Evolutionary conservation across 306 rosid species (phyloP), one percentile per base, ranked within the genome.

Genomic region (Gynostemma pentaphyllum): DNA sequence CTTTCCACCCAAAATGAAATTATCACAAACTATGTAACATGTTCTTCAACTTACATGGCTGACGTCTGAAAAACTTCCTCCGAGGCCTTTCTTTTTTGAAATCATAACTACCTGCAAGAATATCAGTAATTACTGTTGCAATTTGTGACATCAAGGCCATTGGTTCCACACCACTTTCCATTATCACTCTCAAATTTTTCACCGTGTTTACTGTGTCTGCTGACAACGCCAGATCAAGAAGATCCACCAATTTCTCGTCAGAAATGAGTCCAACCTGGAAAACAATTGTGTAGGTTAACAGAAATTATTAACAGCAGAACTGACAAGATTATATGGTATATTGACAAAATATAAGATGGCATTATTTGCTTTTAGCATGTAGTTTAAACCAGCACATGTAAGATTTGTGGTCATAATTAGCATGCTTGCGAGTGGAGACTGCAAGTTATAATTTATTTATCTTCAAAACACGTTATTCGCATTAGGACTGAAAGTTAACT

Each of bases 161-260:
- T 56, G 97, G 96, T 67, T 87, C 96, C 36, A 90, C 97, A 52
- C 96, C 96, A 52, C 84, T 76, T 77, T 90, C 96, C 88, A 87
- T 87, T 68, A 90, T 83, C 66, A 77, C 80, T 78, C 99, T 79
- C 83, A 85, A 68, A 70, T 81, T 85, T 83, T 87, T 87, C 69
- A 87, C 95, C 0, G 95, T 85, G 74, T 90, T 87, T 16, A 85
- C 94, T 26, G 95, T 81, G 84, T 87, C 96, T 2, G 95, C 96
- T 7, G 96, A 87, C 45, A 85, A 73, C 41, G 97, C 95, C 79
- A 90, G 85, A 81, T 90, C 97, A 52, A 87, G 91, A 72, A 90
- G 87, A 81, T 85, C 95, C 14, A 90, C 86, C 84, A 90, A 78
- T 74, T 85, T 90, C 76, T 87, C 97, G 40, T 85, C 95, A 56